phyloP scores from a whole-genome alignment of 140 eudicot species.

The Oenanthe javanica region DNA sequence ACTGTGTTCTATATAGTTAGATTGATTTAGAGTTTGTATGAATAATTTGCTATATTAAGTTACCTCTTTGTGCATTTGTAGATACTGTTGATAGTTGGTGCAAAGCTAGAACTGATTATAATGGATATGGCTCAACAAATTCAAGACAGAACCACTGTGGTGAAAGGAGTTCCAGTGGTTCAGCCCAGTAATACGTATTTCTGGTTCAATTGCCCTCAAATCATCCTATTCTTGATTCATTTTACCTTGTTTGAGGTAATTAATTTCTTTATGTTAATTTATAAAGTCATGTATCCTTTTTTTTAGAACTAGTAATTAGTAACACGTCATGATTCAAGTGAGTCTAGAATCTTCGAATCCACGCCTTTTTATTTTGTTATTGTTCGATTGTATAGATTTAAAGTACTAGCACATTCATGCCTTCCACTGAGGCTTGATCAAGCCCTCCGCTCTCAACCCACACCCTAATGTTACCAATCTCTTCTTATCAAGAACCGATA shows the following conservation, averaged over 20 bases:
- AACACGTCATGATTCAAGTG: neutral
- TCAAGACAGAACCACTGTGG: slow-evolving; percentile 54
- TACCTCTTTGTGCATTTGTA: neutral
- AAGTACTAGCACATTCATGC: neutral
- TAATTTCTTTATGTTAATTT: neutral
- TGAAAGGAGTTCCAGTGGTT: slow-evolving; percentile 66
- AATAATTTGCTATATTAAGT: neutral
- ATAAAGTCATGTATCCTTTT: neutral
- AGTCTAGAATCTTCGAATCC: neutral
- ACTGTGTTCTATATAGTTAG: neutral
- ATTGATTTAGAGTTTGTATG: neutral
- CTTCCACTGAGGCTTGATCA: neutral
- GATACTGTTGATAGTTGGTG: slow-evolving; percentile 74
- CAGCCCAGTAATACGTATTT: slow-evolving; percentile 71
- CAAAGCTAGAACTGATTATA: slow-evolving; percentile 71
- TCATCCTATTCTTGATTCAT: slow-evolving; percentile 65
- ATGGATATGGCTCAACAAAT: slow-evolving; percentile 80
- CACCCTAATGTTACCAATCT: neutral
- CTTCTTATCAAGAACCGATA: neutral
- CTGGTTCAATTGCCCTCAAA: slow-evolving; percentile 76
- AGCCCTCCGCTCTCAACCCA: neutral
- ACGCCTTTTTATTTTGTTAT: neutral
- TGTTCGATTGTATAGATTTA: neutral
- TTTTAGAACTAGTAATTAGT: neutral
- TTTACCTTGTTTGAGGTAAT: slow-evolving; percentile 67